These are phyloP conservation scores for Fusarium agapanthi DNA, from an alignment of 2,329 filamentous ascomycete species.

Conservation along the genomic window DNA sequence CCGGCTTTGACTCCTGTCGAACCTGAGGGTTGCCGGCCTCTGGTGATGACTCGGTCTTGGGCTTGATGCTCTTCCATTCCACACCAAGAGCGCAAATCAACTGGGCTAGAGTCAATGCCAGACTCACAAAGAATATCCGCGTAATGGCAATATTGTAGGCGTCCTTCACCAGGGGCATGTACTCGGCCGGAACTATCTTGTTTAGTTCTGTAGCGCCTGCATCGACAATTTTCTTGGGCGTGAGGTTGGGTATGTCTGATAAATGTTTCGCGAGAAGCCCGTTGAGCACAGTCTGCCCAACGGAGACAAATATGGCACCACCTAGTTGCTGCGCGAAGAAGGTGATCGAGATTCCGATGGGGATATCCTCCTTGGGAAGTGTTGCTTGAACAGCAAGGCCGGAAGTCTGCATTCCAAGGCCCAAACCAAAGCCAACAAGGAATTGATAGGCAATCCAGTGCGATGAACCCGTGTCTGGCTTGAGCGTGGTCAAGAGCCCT, in stretches of 20 bases:
- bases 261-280: slow-evolving; percentile 54
- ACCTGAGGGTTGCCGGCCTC: not conserved
- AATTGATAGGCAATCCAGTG: slow-evolving; percentile 70
- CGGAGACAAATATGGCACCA: slow-evolving; percentile 65
- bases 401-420: slow-evolving; percentile 66
- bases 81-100: slow-evolving; percentile 67
- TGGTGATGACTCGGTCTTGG: slow-evolving; percentile 46
- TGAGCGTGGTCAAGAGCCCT: slow-evolving; percentile 67
- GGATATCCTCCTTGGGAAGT: slow-evolving; percentile 60
- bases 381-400: slow-evolving; percentile 66
- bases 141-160: slow-evolving; percentile 74
- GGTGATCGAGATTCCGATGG: slow-evolving; percentile 63
- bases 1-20: slow-evolving; percentile 5
- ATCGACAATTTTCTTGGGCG: slow-evolving; percentile 53
- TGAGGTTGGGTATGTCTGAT: slow-evolving; percentile 52
- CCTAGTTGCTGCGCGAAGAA: slow-evolving; percentile 69
- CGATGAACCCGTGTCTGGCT: slow-evolving; percentile 53
- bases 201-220: slow-evolving; percentile 69
- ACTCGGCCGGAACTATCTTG: slow-evolving; percentile 58
- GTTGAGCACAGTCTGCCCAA: slow-evolving; percentile 64
- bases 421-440: slow-evolving; percentile 66
- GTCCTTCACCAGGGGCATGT: slow-evolving; percentile 61
- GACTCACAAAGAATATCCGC: slow-evolving; percentile 68
- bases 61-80: slow-evolving; percentile 74
- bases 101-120: slow-evolving; percentile 64